These are phyloP conservation scores for Luffa aegyptiaca DNA, from an alignment of 306 rosid genomes.

Conservation along the genomic window DNA sequence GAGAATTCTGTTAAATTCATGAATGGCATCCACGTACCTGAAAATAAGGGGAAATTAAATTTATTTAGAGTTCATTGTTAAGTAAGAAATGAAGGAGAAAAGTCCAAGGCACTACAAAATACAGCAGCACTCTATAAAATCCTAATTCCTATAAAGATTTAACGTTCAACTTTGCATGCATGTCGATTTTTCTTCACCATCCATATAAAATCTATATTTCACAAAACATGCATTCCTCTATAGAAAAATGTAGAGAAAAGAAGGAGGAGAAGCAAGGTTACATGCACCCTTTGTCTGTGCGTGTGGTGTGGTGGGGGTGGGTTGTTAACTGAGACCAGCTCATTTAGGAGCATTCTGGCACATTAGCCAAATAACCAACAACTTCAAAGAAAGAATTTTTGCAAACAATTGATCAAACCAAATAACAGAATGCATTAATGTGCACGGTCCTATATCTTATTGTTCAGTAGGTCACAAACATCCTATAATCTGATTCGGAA, in stretches of 20 bases:
- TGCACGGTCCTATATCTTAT: not conserved
- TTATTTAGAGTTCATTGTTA: not conserved
- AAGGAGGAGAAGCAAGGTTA: not conserved
- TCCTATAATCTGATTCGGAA: not conserved
- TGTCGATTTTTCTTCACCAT: not conserved
- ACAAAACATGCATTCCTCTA: not conserved
- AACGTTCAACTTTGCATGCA: not conserved
- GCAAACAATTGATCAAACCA: not conserved
- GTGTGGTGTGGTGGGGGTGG: not conserved
- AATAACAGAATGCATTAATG: not conserved
- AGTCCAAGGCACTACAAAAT: not conserved
- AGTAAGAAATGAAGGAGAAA: not conserved
- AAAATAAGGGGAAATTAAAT: not conserved
- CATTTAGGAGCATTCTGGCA: not conserved
- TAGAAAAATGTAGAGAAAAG: not conserved
- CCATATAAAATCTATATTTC: not conserved
- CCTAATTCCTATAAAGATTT: not conserved
- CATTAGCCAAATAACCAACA: not conserved
- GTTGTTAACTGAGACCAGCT: not conserved
- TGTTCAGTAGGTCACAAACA: not conserved
- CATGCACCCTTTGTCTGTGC: too few species aligned
- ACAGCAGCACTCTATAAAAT: not conserved
- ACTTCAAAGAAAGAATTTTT: too few species aligned
- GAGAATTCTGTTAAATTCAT: slow-evolving; percentile 85
- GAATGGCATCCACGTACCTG: slow-evolving; percentile 90